Evolutionary conservation across 345 rosid genomes (phyloP).

Genomic region (Sonneratia caseolaris): DNA sequence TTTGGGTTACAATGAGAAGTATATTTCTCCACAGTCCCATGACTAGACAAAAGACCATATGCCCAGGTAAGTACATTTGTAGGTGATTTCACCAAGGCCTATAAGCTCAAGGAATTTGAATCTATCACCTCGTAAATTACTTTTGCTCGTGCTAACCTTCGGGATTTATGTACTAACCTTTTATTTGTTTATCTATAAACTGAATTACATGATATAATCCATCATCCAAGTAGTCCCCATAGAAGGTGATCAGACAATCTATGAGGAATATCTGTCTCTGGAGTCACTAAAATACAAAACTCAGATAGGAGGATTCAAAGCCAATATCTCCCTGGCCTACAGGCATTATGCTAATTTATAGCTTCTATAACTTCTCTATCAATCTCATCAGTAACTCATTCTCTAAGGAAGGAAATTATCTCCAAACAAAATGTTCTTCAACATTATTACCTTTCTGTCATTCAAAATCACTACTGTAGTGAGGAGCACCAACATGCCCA

Average conservation of each 20-base stretch:
- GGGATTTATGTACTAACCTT: too few relatives aligned
- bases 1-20: too few relatives aligned
- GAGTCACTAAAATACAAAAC: not conserved
- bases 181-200: not conserved
- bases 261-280: too few relatives aligned
- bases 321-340: not conserved
- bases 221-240: not conserved
- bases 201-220: not conserved
- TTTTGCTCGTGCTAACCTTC: too few relatives aligned
- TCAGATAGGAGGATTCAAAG: not conserved
- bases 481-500: not conserved
- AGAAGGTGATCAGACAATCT: not conserved
- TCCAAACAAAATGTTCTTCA: not conserved
- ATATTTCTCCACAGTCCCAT: too few relatives aligned
- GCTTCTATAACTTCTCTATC: not conserved
- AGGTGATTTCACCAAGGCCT: too few relatives aligned
- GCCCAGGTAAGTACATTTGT: too few relatives aligned
- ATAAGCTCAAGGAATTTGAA: too few relatives aligned
- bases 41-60: too few relatives aligned
- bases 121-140: too few relatives aligned
- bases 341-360: not conserved
- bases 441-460: not conserved
- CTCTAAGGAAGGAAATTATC: not conserved
- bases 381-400: not conserved
- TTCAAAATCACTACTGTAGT: not conserved